A percentile compares a stretch with the other conserved stretches of the same genome.
phyloP scores from a whole-genome alignment of 2,329 filamentous ascomycete genomes.

The Drechslera avenae region DNA sequence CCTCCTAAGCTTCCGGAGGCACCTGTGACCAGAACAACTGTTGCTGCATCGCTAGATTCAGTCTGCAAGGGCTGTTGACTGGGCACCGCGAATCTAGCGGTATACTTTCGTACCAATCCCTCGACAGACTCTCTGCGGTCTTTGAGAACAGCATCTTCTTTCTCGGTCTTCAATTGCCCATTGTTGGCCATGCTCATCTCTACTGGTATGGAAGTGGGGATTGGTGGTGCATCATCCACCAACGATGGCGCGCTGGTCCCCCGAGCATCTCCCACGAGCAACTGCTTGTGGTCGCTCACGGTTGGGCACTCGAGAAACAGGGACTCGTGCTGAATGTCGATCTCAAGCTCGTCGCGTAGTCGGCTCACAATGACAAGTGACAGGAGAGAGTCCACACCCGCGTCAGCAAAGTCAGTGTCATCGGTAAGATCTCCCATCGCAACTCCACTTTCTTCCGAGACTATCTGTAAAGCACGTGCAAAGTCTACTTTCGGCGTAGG shows the following conservation, averaged over 20 bases:
- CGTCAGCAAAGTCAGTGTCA: slow-evolving; percentile 29
- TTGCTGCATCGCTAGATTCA: neutral
- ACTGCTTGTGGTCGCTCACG: slow-evolving; percentile 64
- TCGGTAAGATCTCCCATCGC: slow-evolving; percentile 33
- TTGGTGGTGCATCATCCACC: too few relatives aligned
- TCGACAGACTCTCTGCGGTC: neutral
- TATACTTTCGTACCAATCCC: neutral
- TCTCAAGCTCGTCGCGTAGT: slow-evolving; percentile 19
- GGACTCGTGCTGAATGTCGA: slow-evolving; percentile 15
- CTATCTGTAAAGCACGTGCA: slow-evolving; percentile 27
- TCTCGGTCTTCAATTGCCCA: neutral
- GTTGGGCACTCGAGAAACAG: slow-evolving; percentile 55
- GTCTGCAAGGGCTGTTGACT: neutral
- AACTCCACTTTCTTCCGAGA: slow-evolving; percentile 39
- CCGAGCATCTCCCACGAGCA: too few relatives aligned
- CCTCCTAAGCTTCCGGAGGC: slow-evolving; percentile 48
- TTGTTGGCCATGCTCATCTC: too few relatives aligned
- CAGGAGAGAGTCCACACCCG: slow-evolving; percentile 39
- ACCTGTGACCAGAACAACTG: slow-evolving; percentile 48
- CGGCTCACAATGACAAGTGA: slow-evolving; percentile 26
- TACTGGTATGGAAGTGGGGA: too few relatives aligned
- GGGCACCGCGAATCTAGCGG: neutral
- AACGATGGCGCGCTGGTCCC: too few relatives aligned
- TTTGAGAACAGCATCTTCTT: neutral
- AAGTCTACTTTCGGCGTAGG: too few relatives aligned